Conservation (phyloP, 1,284 basidiomycete species). For the Phellopilus nigrolimitatus region DNA sequence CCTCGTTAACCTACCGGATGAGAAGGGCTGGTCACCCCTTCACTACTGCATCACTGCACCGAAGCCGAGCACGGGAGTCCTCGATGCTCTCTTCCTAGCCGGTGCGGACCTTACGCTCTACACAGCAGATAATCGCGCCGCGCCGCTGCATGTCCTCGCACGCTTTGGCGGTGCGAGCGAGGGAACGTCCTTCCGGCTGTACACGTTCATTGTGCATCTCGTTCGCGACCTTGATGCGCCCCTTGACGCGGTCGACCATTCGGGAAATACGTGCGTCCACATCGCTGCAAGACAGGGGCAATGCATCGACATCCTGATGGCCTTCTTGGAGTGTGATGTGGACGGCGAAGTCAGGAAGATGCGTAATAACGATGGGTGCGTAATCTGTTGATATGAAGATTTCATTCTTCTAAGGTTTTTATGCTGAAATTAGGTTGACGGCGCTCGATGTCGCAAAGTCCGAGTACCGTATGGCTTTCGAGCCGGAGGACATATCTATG, state of each 20-base stretch:
- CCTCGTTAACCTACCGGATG: constrained; percentile 53
- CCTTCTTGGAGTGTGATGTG: constrained; percentile 59
- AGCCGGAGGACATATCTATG: constrained; percentile 38
- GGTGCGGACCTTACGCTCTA: constrained; percentile 69
- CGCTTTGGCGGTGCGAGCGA: constrained; percentile 37
- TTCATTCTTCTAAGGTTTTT: constrained; percentile 4
- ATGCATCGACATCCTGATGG: constrained; percentile 53
- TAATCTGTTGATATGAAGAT: background rate
- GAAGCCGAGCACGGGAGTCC: constrained; percentile 51
- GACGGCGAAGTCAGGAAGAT: constrained; percentile 49
- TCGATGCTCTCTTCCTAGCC: constrained; percentile 66
- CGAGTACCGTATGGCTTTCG: constrained; percentile 56
- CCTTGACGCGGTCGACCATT: constrained; percentile 63
- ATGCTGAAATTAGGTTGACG: constrained; percentile 44
- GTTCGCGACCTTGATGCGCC: constrained; percentile 63
- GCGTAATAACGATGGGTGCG: constrained; percentile 62
- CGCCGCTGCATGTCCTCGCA: constrained; percentile 67
- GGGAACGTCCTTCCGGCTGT: constrained; percentile 33
- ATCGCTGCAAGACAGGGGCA: constrained; percentile 89
- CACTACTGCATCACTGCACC: constrained; percentile 59
- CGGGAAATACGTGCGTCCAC: constrained; percentile 91
- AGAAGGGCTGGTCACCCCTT: constrained; percentile 62
- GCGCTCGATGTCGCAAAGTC: constrained; percentile 60
- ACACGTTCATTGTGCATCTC: constrained; percentile 58
- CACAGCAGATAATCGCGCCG: constrained; percentile 58